phyloP scores from a whole-genome alignment of 176 grass and related monocot species.

The Oryza meyeriana region DNA sequence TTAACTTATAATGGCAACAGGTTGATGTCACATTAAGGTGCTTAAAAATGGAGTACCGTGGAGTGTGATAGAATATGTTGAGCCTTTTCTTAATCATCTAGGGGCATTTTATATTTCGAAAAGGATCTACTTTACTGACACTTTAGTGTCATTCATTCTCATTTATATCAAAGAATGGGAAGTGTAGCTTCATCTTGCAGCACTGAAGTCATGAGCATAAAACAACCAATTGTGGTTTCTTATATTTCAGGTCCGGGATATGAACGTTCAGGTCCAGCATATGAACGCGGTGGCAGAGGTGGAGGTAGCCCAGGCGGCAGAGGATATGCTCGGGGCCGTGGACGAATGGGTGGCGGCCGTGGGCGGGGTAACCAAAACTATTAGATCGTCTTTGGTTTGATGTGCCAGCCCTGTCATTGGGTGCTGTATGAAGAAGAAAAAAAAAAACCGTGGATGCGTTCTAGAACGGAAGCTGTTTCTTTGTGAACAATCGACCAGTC shows the following conservation, averaged over 20 bases:
- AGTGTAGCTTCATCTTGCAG: background rate
- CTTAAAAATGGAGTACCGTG: background rate
- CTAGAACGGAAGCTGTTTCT: slow-evolving; percentile 24
- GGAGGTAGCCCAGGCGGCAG: slow-evolving; percentile 57
- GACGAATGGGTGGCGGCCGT: slow-evolving; percentile 59
- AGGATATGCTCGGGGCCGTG: slow-evolving; percentile 62
- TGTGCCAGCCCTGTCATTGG: slow-evolving; percentile 11
- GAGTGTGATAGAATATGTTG: background rate
- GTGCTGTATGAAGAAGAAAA: slow-evolving; percentile 14
- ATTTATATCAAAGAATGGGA: background rate
- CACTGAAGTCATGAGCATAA: background rate
- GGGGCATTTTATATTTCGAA: background rate
- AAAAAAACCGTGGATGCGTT: slow-evolving; percentile 3
- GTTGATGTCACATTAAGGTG: background rate
- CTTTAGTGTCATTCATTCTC: background rate
- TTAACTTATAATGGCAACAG: background rate
- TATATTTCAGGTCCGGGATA: slow-evolving; percentile 54
- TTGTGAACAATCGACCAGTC: slow-evolving; percentile 18
- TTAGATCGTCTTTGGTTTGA: slow-evolving; percentile 13
- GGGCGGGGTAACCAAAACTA: slow-evolving; percentile 64
- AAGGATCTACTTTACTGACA: background rate
- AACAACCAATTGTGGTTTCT: slow-evolving; percentile 12
- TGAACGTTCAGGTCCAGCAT: slow-evolving; percentile 62
- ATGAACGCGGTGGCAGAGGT: slow-evolving; percentile 59
- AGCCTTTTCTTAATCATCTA: background rate